Percentiles rank a stretch among this genome's conserved stretches.
phyloP scores from a whole-genome alignment of 1,139 yeast genomes.

The Saccharomyces hybrid region DNA sequence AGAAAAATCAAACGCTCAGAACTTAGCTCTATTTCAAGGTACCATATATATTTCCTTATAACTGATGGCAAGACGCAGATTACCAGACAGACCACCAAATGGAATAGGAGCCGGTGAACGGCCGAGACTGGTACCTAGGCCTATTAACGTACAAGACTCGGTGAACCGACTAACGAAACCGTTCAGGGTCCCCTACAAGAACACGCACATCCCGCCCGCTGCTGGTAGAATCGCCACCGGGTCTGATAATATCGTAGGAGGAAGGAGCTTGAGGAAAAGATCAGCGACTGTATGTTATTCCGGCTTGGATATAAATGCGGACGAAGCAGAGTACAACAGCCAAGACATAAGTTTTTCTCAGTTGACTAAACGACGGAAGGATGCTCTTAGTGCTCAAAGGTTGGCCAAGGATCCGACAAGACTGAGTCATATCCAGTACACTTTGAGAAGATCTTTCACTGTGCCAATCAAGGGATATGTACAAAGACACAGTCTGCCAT shows the following conservation, averaged over 20 bases:
- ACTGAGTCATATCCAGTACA: slow-evolving; percentile 34
- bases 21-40: neutral
- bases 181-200: slow-evolving; percentile 39
- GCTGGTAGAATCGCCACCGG: slow-evolving; percentile 23
- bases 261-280: slow-evolving; percentile 36
- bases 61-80: slow-evolving; percentile 25
- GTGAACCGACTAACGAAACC: slow-evolving; percentile 37
- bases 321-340: slow-evolving; percentile 35
- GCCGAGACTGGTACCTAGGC: slow-evolving; percentile 29
- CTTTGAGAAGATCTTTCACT: slow-evolving; percentile 38
- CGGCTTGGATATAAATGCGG: slow-evolving; percentile 35
- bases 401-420: slow-evolving; percentile 30
- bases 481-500: slow-evolving; percentile 41
- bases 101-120: slow-evolving; percentile 33
- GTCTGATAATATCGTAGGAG: slow-evolving; percentile 32
- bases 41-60: neutral
- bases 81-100: slow-evolving; percentile 33
- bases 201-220: slow-evolving; percentile 19
- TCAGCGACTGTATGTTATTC: slow-evolving; percentile 22
- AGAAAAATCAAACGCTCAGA: neutral
- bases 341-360: slow-evolving; percentile 8
- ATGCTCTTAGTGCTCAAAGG: slow-evolving; percentile 48
- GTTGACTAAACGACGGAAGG: slow-evolving; percentile 25
- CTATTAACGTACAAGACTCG: slow-evolving; percentile 24
- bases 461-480: slow-evolving; percentile 44